These are phyloP conservation scores for Colletotrichum magnum DNA, from an alignment of 2,329 filamentous ascomycete species.

Conservation along the genomic window DNA sequence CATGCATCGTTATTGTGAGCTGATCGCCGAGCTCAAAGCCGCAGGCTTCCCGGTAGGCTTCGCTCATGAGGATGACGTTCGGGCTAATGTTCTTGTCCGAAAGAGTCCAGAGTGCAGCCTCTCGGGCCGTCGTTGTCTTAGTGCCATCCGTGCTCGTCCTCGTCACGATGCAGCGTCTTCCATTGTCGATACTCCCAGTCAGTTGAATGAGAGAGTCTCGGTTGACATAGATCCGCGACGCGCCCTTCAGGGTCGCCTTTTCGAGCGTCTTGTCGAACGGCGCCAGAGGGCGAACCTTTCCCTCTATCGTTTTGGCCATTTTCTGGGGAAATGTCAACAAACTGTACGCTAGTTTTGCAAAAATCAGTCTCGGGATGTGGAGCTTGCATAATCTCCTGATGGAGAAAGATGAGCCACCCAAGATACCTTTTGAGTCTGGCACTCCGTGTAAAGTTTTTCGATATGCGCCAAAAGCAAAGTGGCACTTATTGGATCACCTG, in stretches of 20 bases:
- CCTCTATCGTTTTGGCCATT: conserved; percentile 32
- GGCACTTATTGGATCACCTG: too few relatives aligned
- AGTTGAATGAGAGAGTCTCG: conserved; percentile 62
- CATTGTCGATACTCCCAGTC: conserved; percentile 59
- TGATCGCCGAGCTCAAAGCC: conserved; percentile 80
- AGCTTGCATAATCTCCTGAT: too few relatives aligned
- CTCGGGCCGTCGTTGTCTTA: conserved; percentile 48
- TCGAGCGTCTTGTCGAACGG: conserved; percentile 55
- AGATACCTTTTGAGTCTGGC: too few relatives aligned
- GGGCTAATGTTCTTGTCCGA: conserved; percentile 74
- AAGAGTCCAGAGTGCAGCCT: conserved; percentile 66
- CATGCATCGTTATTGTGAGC: conserved; percentile 70
- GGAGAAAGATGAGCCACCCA: too few relatives aligned
- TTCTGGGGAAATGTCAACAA: background rate
- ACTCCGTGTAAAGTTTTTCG: background rate
- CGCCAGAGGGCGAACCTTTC: conserved; percentile 58
- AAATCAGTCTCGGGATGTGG: too few relatives aligned
- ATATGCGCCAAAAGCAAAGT: background rate
- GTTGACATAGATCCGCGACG: conserved; percentile 63
- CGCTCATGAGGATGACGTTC: conserved; percentile 79
- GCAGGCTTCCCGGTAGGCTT: conserved; percentile 79
- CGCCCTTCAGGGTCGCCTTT: conserved; percentile 58
- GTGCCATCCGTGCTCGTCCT: conserved; percentile 40
- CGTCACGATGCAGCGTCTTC: conserved; percentile 59
- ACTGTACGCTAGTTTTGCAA: too few relatives aligned